phyloP scores from a whole-genome alignment of 192 early-diverging fungal genomes.

The Backusella sp. region DNA sequence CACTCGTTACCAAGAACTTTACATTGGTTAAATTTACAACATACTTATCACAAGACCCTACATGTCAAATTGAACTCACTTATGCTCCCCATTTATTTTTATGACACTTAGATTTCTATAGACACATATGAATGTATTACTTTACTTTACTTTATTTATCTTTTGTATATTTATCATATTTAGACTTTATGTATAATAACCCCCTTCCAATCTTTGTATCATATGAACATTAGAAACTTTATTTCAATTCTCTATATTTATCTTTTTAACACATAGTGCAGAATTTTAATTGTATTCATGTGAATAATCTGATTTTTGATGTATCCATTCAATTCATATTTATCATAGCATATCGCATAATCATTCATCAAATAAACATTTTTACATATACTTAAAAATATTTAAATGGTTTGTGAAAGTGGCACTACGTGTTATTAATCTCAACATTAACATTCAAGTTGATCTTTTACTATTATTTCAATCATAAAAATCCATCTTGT shows the following conservation, averaged over 20 bases:
- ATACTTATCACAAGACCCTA: conserved; percentile 1
- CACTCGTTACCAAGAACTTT: neutral
- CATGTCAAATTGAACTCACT: neutral
- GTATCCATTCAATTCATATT: neutral
- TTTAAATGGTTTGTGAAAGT: neutral
- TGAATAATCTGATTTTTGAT: neutral
- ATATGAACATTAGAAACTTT: conserved; percentile 6
- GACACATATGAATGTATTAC: conserved; percentile 6
- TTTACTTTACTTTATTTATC: neutral
- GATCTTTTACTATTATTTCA: neutral
- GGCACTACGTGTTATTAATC: neutral
- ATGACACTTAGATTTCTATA: neutral
- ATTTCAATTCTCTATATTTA: neutral
- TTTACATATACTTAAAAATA: neutral
- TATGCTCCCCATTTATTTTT: conserved; percentile 1
- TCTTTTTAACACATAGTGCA: neutral
- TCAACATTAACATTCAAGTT: neutral
- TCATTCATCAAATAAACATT: neutral
- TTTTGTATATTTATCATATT: neutral
- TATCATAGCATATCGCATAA: neutral
- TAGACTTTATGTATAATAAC: conserved; percentile 1
- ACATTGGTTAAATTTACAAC: conserved; percentile 4
- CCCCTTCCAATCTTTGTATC: neutral
- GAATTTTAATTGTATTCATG: neutral
- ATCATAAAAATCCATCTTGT: neutral